Evolutionary conservation across 306 rosid genomes (phyloP), one percentile per base, ranked within the genome.

Genomic region (Trifolium fragiferum): DNA sequence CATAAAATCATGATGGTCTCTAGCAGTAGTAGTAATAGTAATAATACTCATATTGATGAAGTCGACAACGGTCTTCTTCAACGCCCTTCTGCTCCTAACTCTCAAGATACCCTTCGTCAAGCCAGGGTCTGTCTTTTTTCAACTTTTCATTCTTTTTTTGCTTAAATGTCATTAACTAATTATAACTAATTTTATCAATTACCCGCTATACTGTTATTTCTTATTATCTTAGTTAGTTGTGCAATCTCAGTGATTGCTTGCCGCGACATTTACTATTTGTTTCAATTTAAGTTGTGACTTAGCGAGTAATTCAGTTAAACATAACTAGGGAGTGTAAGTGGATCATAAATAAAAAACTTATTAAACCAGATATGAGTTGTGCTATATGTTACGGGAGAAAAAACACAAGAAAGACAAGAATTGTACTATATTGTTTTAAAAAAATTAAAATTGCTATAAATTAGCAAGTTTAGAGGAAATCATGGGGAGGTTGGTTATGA

Each of bases 81-180:
- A 50, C 86, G 74, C 64, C 70, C 93, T 1, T 35, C 88, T 57
- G n/a, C 73, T 68, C 78, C 87, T 18, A 58, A 84, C 59, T 54
- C 86, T 1, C 43, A 70, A 4, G 86, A 84, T 4, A 64, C 68
- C 12, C 4, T 77, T 87, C 82, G 90, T 18, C 90, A 33, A 20
- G 68, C 93, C 83, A 92, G 87, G 96, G 98, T 93, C 87, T 67
- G 84, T 64, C 1, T 32, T 62, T 44, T 35, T 70, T 37, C 18
- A 40, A 38, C 33, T 30, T 30, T 27, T 20, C 66, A 23, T 49
- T 70, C 11, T 21, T 15, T 7, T 3, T 7, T 6, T 50, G 20
- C 19, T 15, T 49, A 7, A 25, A 25, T 25, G 11, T 7, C n/a
- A n/a, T n/a, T n/a, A n/a, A n/a, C n/a, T n/a, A n/a, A n/a, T n/a